phyloP scores from a whole-genome alignment of 306 rosid genomes.

The Neltuma alba region DNA sequence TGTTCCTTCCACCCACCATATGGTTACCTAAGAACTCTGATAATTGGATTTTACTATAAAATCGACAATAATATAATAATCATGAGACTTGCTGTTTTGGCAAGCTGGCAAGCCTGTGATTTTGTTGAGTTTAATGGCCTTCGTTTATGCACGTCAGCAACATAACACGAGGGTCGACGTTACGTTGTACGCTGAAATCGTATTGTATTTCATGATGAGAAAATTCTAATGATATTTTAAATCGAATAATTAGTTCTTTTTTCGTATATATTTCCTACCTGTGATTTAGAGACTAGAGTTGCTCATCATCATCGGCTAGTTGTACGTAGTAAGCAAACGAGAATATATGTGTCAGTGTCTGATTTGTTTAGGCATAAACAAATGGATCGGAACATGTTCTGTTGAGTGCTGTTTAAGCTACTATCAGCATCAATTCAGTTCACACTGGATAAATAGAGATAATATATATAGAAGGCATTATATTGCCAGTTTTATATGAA shows the following conservation, averaged over 20 bases:
- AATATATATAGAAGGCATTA: no score
- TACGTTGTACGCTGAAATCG: no score
- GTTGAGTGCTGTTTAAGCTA: conserved; percentile 11
- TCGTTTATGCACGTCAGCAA: no score
- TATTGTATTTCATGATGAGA: no score
- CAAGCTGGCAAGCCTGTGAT: neutral
- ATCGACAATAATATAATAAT: neutral
- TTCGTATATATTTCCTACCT: neutral
- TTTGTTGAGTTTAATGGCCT: no score
- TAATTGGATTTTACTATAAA: neutral
- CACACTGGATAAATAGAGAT: neutral
- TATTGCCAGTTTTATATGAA: conserved; percentile 17
- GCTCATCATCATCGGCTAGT: neutral
- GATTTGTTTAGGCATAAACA: neutral
- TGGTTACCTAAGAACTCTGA: no score
- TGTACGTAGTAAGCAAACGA: neutral
- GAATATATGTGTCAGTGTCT: conserved; percentile 11
- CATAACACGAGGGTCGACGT: no score
- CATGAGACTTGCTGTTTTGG: neutral
- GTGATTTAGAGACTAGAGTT: neutral
- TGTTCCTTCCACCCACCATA: no score
- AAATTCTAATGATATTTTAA: no score
- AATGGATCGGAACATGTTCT: neutral
- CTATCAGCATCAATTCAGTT: conserved; percentile 35
- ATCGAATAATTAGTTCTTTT: neutral